phyloP scores from a whole-genome alignment of 176 grass and related monocot species.

The Urochloa ruziziensis region DNA sequence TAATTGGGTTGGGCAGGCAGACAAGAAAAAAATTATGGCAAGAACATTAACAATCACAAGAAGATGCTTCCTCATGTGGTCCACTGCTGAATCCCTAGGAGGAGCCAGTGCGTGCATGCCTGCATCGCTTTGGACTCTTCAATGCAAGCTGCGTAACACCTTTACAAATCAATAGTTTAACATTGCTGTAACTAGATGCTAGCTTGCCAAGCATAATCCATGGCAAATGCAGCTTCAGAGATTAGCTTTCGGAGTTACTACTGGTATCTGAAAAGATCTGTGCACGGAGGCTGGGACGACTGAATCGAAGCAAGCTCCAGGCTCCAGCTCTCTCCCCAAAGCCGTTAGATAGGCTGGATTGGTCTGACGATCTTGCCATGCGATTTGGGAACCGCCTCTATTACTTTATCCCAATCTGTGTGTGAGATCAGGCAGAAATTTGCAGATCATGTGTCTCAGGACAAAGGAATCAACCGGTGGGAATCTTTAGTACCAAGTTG shows the following conservation, averaged over 20 bases:
- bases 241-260: background rate
- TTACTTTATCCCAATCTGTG: constrained; percentile 27
- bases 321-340: constrained; percentile 28
- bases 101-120: constrained; percentile 26
- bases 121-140: constrained; percentile 46
- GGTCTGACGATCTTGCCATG: constrained; percentile 30
- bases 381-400: constrained; percentile 26
- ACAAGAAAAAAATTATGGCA: background rate
- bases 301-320: constrained; percentile 27
- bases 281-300: constrained; percentile 5
- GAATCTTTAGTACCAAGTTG: constrained; percentile 53
- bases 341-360: constrained; percentile 26
- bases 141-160: constrained; percentile 35
- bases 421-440: constrained; percentile 32
- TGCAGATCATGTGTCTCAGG: constrained; percentile 22
- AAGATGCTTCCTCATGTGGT: constrained; percentile 49
- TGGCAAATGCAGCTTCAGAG: constrained; percentile 29
- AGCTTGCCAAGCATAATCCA: background rate
- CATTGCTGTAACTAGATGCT: constrained; percentile 19
- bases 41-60: constrained; percentile 25
- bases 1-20: constrained; percentile 27
- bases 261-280: constrained; percentile 13
- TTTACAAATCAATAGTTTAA: constrained; percentile 32
- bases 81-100: constrained; percentile 40
- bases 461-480: constrained; percentile 30